Evolutionary conservation across 2,329 filamentous ascomycete genomes (phyloP), one percentile per base, ranked within the genome.

Genomic region (Pseudogymnoascus sp.): DNA sequence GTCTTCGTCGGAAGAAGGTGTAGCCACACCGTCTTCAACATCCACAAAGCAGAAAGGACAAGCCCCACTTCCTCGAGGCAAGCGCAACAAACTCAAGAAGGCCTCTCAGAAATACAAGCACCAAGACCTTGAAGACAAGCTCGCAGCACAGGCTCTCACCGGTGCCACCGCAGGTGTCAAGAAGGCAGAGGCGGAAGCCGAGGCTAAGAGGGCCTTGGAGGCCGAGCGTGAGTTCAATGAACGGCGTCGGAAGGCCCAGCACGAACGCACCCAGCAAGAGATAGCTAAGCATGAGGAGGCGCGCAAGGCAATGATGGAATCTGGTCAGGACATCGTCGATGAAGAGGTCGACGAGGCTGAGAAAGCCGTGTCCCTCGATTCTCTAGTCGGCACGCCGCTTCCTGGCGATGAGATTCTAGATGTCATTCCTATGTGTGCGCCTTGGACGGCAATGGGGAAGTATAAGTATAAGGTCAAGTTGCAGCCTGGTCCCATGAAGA

Each of bases 391-490:
- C 14, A 87, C 82, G 1, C 90, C 92, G 0, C 77, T 90, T 1
- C 81, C 86, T 0, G 91, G 91, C 11, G 94, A 99, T 71, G 90
- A 96, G 71, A 87, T 93, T 36, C 75, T 93, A 7, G 85, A 88
- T 67, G 80, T 77, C 0, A 76, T 88, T 1, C 82, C 84, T 1
- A 75, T 88, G 2, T 88, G 86, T 68, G 86, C 82, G 4, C 86
- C 86, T 2, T 88, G 85, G 79, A 76, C 74, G 22, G 85, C 86
- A 1, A 75, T 88, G 66, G 79, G 75, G 2, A 83, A 82, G 61
- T 89, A 88, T 75, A 97, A 97, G 75, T 97, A 97, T 78, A 95
- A 95, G 74, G 90, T 87, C 60, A 99, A 99, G 78, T 74, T 99
- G 68, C 94, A 97, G 75, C 94, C 94, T 0, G 94, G 94, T 0